phyloP scores from a whole-genome alignment of 2,329 filamentous ascomycete species.

The Drechslerella coelobrocha region DNA sequence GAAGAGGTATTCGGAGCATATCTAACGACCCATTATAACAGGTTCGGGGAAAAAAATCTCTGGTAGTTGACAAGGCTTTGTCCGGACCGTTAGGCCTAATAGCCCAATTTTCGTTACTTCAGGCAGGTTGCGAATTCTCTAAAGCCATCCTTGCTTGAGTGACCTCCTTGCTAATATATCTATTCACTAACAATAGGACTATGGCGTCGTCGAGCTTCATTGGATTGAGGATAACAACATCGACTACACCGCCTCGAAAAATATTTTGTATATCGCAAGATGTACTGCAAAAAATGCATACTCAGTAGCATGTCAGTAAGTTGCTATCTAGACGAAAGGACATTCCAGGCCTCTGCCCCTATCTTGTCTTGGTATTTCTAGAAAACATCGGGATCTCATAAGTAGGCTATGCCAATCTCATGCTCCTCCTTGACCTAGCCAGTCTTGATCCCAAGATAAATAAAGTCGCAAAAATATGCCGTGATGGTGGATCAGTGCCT shows the following conservation, averaged over 20 bases:
- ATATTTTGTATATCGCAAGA: constrained; percentile 90
- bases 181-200: constrained; percentile 73
- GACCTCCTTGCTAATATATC: constrained; percentile 14
- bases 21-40: constrained; percentile 60
- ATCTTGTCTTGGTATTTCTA: constrained; percentile 14
- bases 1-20: not conserved
- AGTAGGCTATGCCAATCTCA: constrained; percentile 67
- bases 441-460: constrained; percentile 65
- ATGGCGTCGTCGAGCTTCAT: constrained; percentile 97
- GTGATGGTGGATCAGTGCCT: constrained; percentile 46
- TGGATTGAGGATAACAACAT: constrained; percentile 94
- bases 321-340: constrained; percentile 35
- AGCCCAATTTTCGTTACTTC: constrained; percentile 79
- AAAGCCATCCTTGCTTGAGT: not conserved
- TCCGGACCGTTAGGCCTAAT: constrained; percentile 88
- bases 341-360: constrained; percentile 26
- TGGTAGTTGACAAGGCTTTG: constrained; percentile 88
- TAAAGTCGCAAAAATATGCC: constrained; percentile 40
- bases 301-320: constrained; percentile 80
- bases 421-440: constrained; percentile 65
- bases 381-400: constrained; percentile 60
- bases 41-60: constrained; percentile 98
- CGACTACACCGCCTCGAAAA: constrained; percentile 84
- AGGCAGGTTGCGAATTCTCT: constrained; percentile 43
- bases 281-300: constrained; percentile 84